Evolutionary conservation across 208 protist species (phyloP).

Genomic region (Phytomonas sp.): DNA sequence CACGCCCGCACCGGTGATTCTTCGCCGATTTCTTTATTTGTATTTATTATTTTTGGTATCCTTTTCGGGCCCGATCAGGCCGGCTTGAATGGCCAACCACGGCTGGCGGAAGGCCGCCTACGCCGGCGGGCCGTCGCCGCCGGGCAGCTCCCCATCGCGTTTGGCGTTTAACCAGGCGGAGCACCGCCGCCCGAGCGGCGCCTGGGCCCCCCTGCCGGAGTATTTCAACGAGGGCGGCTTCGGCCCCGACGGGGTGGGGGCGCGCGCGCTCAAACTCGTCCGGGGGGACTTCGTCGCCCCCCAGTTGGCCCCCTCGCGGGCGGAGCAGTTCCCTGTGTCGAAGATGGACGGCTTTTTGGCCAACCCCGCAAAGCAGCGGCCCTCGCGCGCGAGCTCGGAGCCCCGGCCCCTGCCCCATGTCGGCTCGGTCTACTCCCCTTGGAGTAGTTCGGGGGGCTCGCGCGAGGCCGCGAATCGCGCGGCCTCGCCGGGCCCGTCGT

Average conservation of each 20-base stretch:
- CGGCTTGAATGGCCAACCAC: background rate
- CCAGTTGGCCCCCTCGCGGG: background rate
- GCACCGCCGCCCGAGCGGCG: background rate
- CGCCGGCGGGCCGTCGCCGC: too few relatives aligned
- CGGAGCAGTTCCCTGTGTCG: background rate
- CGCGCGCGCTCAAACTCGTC: background rate
- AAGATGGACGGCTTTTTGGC: too few relatives aligned
- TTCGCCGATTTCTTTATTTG: background rate
- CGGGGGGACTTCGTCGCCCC: background rate
- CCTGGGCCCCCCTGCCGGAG: background rate
- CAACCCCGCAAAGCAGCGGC: too few relatives aligned
- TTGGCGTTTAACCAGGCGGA: too few relatives aligned
- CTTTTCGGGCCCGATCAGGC: background rate
- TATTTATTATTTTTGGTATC: too few relatives aligned
- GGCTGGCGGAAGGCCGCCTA: background rate
- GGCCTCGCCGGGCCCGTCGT: too few relatives aligned
- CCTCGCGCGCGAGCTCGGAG: too few relatives aligned
- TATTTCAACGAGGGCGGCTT: background rate
- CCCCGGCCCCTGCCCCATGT: too few relatives aligned
- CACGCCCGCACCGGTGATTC: background rate
- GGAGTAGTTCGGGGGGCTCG: too few relatives aligned
- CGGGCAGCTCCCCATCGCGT: too few relatives aligned
- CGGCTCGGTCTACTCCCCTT: too few relatives aligned
- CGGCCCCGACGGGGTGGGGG: background rate
- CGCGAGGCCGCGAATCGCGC: too few relatives aligned